phyloP scores from a whole-genome alignment of 2,329 filamentous ascomycete species.

The Paramyrothecium roridum region DNA sequence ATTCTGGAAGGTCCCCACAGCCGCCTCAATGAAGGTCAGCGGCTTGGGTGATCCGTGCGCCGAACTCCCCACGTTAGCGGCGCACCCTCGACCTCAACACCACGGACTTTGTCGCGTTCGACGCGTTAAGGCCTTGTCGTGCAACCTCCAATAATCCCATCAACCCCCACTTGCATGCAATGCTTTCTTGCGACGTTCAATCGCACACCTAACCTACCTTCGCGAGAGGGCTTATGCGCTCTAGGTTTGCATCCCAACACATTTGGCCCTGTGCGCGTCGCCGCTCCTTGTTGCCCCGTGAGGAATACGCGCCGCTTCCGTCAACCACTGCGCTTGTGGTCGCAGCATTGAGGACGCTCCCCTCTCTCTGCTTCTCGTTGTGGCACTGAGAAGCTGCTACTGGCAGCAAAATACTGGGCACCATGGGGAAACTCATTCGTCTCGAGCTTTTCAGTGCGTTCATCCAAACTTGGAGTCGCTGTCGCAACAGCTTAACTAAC shows the following conservation, averaged over 20 bases:
- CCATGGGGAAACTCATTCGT: constrained; percentile 93
- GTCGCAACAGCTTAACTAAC: constrained; percentile 10
- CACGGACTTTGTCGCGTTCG: neutral
- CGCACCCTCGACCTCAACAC: neutral
- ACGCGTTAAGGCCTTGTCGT: neutral
- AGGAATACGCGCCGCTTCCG: constrained; percentile 13
- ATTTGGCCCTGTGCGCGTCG: constrained; percentile 7
- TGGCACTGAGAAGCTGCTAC: constrained; percentile 9
- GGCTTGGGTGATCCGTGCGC: neutral
- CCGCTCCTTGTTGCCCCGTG: constrained; percentile 15
- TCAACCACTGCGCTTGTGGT: constrained; percentile 14
- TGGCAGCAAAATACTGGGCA: constrained; percentile 28
- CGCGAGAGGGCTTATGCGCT: neutral
- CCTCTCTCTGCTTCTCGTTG: constrained; percentile 5
- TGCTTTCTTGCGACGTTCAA: neutral
- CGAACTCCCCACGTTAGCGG: neutral
- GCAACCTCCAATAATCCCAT: neutral
- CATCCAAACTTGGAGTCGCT: neutral
- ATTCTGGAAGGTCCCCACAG: too few relatives aligned
- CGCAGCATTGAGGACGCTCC: constrained; percentile 7
- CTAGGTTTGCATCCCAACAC: neutral
- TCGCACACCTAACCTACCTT: neutral
- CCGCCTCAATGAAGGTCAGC: too few relatives aligned
- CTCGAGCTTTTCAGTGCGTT: constrained; percentile 87
- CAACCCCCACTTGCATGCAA: neutral